These are phyloP conservation scores for Cutaneotrichosporon sp. DNA, from an alignment of 1,284 basidiomycete species.

Conservation along the genomic window DNA sequence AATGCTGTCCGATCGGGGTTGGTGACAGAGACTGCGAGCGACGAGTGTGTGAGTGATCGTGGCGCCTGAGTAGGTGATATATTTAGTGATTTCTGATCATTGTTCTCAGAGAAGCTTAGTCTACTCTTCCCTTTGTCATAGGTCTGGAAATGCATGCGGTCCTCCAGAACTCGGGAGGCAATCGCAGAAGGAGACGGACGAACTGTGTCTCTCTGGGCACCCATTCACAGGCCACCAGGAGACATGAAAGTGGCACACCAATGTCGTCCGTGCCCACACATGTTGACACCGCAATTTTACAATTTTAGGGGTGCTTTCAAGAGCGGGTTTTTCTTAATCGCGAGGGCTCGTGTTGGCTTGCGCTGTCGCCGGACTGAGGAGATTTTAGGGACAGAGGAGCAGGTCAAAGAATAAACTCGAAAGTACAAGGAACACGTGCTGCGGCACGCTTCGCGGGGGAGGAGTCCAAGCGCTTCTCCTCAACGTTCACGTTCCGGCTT, in stretches of 20 bases:
- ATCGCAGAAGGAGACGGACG: too few species aligned
- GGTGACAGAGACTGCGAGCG: too few species aligned
- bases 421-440: background rate
- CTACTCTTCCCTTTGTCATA: too few species aligned
- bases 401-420: background rate
- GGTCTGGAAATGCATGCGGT: too few species aligned
- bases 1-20: too few species aligned
- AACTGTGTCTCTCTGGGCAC: too few species aligned
- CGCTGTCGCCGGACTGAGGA: background rate
- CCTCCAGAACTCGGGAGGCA: too few species aligned
- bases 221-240: background rate
- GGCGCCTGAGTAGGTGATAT: too few species aligned
- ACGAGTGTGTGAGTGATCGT: too few species aligned
- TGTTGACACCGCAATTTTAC: background rate
- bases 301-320: background rate
- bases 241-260: background rate
- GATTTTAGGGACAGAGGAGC: background rate
- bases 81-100: too few species aligned
- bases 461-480: background rate
- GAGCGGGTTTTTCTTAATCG: background rate
- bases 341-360: background rate
- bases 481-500: background rate
- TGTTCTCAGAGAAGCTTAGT: too few species aligned
- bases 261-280: background rate
- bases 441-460: background rate